These are phyloP conservation scores for Lasiodiplodia sp. DNA, from an alignment of 2,329 filamentous ascomycete species.

Conservation along the genomic window DNA sequence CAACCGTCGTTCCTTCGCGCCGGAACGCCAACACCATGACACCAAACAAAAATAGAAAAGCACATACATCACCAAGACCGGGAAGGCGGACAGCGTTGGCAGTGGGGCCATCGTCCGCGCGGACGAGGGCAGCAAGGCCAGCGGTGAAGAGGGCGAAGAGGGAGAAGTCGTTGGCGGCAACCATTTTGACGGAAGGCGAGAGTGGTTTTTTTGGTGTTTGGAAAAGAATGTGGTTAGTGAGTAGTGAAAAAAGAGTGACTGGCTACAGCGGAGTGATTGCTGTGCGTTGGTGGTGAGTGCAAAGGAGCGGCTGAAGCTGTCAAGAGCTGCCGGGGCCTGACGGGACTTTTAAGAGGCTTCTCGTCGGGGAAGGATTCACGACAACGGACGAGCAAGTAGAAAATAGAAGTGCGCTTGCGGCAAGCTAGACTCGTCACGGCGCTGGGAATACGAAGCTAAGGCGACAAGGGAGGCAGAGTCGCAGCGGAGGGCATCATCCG, in stretches of 20 bases:
- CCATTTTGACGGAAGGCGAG: slow-evolving; percentile 39
- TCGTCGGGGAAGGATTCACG: not conserved
- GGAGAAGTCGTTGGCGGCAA: slow-evolving; percentile 46
- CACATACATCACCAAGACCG: slow-evolving; percentile 55
- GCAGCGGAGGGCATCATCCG: slow-evolving; percentile 5
- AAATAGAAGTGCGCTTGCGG: slow-evolving; percentile 27
- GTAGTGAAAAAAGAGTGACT: slow-evolving; percentile 34
- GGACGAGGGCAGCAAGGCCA: slow-evolving; percentile 56
- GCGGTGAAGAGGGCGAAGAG: slow-evolving; percentile 61
- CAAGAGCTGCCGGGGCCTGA: not conserved
- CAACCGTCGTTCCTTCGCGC: not conserved
- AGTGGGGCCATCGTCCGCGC: slow-evolving; percentile 40
- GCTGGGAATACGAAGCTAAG: slow-evolving; percentile 15
- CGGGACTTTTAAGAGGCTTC: slow-evolving; percentile 9
- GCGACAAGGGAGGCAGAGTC: not conserved
- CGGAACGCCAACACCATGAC: not conserved
- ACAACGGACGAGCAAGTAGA: slow-evolving; percentile 4
- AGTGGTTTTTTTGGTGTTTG: slow-evolving; percentile 31
- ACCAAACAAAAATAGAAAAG: not conserved
- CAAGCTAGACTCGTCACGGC: slow-evolving; percentile 9
- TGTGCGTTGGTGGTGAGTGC: slow-evolving; percentile 6
- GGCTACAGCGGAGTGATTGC: slow-evolving; percentile 23
- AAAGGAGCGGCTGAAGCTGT: slow-evolving; percentile 27
- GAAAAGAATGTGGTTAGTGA: not conserved
- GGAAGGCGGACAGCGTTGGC: slow-evolving; percentile 65